These are phyloP conservation scores for Byssothecium circinans DNA, from an alignment of 2,329 filamentous ascomycete species.

Conservation along the genomic window DNA sequence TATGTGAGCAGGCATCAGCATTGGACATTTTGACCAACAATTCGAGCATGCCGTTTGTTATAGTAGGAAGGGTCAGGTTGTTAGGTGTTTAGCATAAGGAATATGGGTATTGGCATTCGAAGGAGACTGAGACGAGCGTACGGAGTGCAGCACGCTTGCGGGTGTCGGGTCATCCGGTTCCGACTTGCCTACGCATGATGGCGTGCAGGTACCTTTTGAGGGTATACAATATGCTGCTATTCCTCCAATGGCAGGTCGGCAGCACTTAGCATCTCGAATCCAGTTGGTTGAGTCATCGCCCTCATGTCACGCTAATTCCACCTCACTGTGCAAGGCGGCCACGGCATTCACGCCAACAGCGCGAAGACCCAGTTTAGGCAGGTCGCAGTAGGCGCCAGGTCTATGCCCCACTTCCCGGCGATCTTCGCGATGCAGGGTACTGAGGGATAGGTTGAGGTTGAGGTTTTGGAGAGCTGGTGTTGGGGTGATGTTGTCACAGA, in stretches of 20 bases:
- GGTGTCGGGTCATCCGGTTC: background rate
- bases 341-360: background rate
- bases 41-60: no score
- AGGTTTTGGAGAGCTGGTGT: no score
- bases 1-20: constrained; percentile 3
- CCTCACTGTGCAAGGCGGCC: background rate
- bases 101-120: background rate
- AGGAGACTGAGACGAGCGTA: background rate
- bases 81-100: background rate
- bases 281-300: background rate
- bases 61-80: no score
- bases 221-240: background rate
- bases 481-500: no score
- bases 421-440: background rate
- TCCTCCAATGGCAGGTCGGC: background rate
- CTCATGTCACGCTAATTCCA: background rate
- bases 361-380: background rate
- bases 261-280: background rate
- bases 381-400: background rate
- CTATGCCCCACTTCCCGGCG: background rate
- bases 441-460: no score
- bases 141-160: background rate
- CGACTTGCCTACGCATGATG: no score
- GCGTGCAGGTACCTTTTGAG: background rate
- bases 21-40: no score